Percentiles rank a stretch among this genome's conserved stretches.
Conservation (phyloP, 805 yeast genomes). For the Wickerhamomyces hampshirensis region DNA sequence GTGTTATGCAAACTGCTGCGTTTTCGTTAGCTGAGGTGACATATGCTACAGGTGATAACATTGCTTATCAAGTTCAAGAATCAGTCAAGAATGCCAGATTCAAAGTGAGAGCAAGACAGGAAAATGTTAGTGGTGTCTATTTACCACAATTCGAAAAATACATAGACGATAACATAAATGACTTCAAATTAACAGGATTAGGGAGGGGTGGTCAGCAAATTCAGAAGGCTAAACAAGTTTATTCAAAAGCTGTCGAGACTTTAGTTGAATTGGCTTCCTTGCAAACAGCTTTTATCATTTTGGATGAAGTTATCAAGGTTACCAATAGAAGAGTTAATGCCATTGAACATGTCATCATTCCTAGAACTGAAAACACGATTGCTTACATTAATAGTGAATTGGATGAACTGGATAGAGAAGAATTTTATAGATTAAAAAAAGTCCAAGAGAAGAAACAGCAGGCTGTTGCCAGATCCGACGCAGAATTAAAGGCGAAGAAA, state of each 20-base stretch:
- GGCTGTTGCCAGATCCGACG: constrained; percentile 26
- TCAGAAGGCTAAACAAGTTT: constrained; percentile 87
- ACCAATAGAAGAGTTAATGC: constrained; percentile 98
- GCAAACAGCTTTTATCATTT: constrained; percentile 93
- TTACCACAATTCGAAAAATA: constrained; percentile 89
- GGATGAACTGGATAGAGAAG: constrained; percentile 98
- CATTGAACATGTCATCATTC: constrained; percentile 95
- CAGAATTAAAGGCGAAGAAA: constrained; percentile 26
- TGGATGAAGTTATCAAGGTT: constrained; percentile 96
- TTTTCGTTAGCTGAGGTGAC: constrained; percentile 96
- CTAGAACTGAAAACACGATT: constrained; percentile 95
- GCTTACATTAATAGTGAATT: constrained; percentile 88
- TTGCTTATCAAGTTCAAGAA: constrained; percentile 93
- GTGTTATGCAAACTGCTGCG: constrained; percentile 97
- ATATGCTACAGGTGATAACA: constrained; percentile 95
- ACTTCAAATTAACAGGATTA: constrained; percentile 92
- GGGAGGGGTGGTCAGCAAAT: constrained; percentile 99
- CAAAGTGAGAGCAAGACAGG: constrained; percentile 87
- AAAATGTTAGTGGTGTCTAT: constrained; percentile 93
- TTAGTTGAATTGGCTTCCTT: constrained; percentile 91
- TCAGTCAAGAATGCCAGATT: constrained; percentile 87
- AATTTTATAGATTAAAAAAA: constrained; percentile 92
- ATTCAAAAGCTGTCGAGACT: constrained; percentile 95
- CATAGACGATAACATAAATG: constrained; percentile 81
- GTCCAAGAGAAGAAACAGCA: constrained; percentile 39